Percentiles rank a stretch among this genome's conserved stretches.
phyloP scores from a whole-genome alignment of 345 rosid genomes.

The Excoecaria agallocha region DNA sequence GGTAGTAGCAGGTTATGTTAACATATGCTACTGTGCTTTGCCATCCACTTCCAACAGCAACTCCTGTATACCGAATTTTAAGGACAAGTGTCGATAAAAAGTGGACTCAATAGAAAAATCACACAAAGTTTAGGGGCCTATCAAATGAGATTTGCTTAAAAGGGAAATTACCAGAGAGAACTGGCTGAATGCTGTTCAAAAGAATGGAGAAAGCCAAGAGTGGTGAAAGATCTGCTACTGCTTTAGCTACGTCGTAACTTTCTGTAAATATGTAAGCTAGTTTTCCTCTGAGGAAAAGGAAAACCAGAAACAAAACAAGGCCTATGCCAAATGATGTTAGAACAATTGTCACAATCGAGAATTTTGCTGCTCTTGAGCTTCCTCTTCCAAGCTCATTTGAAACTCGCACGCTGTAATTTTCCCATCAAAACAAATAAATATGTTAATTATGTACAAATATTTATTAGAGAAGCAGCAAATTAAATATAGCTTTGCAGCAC shows the following conservation, averaged over 20 bases:
- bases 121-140: too few relatives aligned
- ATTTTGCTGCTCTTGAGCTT: constrained; percentile 54
- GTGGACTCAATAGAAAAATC: too few relatives aligned
- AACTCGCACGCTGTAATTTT: constrained; percentile 59
- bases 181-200: constrained; percentile 78
- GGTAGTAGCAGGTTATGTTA: constrained; percentile 65
- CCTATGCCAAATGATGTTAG: constrained; percentile 56
- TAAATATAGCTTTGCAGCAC: too few relatives aligned
- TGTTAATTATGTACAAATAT: too few relatives aligned
- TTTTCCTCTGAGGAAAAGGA: constrained; percentile 50
- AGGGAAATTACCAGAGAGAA: constrained; percentile 57
- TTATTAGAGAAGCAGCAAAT: too few relatives aligned
- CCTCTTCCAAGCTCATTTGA: constrained; percentile 83
- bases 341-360: constrained; percentile 41
- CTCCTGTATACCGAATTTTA: constrained; percentile 38
- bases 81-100: background rate
- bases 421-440: background rate
- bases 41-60: constrained; percentile 81
- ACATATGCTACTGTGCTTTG: constrained; percentile 71
- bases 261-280: constrained; percentile 64
- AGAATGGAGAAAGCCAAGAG: constrained; percentile 69
- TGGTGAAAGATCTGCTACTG: constrained; percentile 69
- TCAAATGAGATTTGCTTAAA: background rate
- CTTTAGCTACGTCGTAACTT: constrained; percentile 48
- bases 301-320: constrained; percentile 37